Conservation (phyloP, 2,329 filamentous ascomycete genomes). For the Albifimbria verrucaria region DNA sequence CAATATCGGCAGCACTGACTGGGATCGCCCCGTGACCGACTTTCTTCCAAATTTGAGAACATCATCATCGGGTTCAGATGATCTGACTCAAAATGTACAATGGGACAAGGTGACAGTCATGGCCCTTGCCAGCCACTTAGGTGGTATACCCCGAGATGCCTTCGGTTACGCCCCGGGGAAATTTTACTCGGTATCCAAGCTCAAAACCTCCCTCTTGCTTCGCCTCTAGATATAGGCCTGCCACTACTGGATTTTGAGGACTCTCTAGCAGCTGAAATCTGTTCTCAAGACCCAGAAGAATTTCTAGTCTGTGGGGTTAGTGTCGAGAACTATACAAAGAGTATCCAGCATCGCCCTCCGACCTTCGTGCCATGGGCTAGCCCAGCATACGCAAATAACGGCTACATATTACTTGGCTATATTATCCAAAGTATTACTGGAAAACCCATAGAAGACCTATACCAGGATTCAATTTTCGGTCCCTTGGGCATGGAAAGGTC, state of each 20-base stretch:
- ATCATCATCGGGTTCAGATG: not conserved
- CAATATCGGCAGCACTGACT: constrained; percentile 10
- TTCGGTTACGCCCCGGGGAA: no score
- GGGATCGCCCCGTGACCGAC: constrained; percentile 11
- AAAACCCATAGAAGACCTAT: constrained; percentile 3
- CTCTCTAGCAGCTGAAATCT: not conserved
- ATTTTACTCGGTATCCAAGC: no score
- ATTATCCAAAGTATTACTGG: constrained; percentile 7
- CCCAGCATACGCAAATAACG: constrained; percentile 10
- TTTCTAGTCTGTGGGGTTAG: not conserved
- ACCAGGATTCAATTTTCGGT: constrained; percentile 7
- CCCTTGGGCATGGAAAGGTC: constrained; percentile 9
- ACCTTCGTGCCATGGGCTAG: constrained; percentile 8
- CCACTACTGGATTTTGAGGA: not conserved
- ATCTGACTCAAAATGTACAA: constrained; percentile 11
- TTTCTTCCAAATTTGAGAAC: constrained; percentile 9
- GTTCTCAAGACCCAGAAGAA: not conserved
- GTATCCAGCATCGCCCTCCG: constrained; percentile 1
- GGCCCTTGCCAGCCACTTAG: constrained; percentile 30
- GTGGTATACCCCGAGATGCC: constrained; percentile 14
- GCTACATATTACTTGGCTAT: constrained; percentile 9
- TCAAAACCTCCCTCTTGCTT: no score
- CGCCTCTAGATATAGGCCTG: no score
- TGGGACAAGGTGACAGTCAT: constrained; percentile 31
- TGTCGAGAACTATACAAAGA: not conserved